phyloP scores from a whole-genome alignment of 2,329 filamentous ascomycete genomes.

The Thielaviopsis euricoi region DNA sequence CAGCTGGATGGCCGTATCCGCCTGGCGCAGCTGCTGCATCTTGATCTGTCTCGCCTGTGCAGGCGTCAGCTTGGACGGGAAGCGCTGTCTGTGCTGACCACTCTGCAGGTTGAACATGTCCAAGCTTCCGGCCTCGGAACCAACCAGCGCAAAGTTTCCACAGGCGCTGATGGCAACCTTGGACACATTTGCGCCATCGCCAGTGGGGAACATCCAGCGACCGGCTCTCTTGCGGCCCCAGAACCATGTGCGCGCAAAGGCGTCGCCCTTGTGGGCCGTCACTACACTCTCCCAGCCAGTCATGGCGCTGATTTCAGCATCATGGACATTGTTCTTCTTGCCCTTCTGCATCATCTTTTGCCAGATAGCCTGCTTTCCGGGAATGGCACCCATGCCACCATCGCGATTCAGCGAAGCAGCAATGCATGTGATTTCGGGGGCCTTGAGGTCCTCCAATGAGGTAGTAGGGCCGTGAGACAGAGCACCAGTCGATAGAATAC shows the following conservation, averaged over 20 bases:
- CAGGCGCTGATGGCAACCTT: conserved; percentile 82
- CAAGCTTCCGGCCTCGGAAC: conserved; percentile 65
- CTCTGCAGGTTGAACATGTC: conserved; percentile 98
- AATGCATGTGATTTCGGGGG: conserved; percentile 80
- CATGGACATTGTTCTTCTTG: conserved; percentile 41
- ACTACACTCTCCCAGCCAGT: conserved; percentile 97
- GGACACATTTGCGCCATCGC: conserved; percentile 66
- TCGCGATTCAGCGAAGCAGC: conserved; percentile 87
- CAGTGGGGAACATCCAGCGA: conserved; percentile 79
- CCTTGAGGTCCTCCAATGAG: conserved; percentile 62
- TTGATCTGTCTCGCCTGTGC: conserved; percentile 64
- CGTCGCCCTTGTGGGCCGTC: conserved; percentile 76
- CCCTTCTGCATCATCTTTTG: conserved; percentile 33
- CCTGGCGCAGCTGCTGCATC: conserved; percentile 42
- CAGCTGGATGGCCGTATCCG: conserved; percentile 39
- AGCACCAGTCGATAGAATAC: conserved; percentile 44
- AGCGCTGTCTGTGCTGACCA: conserved; percentile 71
- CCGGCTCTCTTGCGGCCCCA: conserved; percentile 91
- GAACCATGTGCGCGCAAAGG: conserved; percentile 86
- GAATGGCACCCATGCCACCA: conserved; percentile 75
- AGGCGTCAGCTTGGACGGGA: conserved; percentile 63
- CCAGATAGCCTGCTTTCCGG: conserved; percentile 68
- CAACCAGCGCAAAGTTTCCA: conserved; percentile 83
- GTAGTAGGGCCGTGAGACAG: conserved; percentile 44
- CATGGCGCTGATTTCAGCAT: conserved; percentile 56